Base-by-base conservation (phyloP, 495 filamentous ascomycete species). In the Parathielavia appendiculata region DNA sequence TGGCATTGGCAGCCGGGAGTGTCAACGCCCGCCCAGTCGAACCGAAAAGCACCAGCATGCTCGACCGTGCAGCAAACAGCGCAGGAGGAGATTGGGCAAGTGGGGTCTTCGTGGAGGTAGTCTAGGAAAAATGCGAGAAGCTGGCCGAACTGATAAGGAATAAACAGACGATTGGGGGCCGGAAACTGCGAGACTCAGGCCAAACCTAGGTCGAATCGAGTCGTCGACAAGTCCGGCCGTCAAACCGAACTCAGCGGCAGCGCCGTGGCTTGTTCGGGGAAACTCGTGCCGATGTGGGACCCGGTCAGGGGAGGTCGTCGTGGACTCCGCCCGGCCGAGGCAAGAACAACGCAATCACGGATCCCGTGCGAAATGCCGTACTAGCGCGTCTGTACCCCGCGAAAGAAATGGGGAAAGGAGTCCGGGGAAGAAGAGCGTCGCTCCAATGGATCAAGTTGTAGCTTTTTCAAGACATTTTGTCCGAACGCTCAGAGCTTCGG, bases 1-100 rank as follows among this genome's bases (percentile, higher is more conserved):
- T n/a, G 59, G 38, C 54, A 61, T 61, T 58, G 48, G 26, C 47
- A 38, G 44, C 39, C 38, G 48, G 17, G 30, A 10, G 17, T 36
- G 41, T 52, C 48, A 17, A 51, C 12, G 32, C 39, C 47, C 17
- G 23, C 22, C 17, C 46, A 10, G 11, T 58, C 46, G 44, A 20
- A 26, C 30, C 2, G 10, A 36, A 20, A 36, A 36, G 16, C n/a
- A 19, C n/a, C 40, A 43, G 45, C 19, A 30, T 48, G 26, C 16
- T 17, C 32, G 48, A 13, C 6, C 7, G 26, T 30, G 26, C 30
- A 35, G 26, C 22, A 45, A 5, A 9, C 43, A 16, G 20, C 19
- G 44, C 19, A 14, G 22, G 5, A 16, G 3, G 5, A 47, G 44
- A 13, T 30, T 12, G 26, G 36, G 36, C 36, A 16, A 39, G 36